Percentiles rank a stretch among this genome's conserved stretches.
Evolutionary conservation across 495 filamentous ascomycete species (phyloP).

Genomic region (Alectoria sarmentosa): DNA sequence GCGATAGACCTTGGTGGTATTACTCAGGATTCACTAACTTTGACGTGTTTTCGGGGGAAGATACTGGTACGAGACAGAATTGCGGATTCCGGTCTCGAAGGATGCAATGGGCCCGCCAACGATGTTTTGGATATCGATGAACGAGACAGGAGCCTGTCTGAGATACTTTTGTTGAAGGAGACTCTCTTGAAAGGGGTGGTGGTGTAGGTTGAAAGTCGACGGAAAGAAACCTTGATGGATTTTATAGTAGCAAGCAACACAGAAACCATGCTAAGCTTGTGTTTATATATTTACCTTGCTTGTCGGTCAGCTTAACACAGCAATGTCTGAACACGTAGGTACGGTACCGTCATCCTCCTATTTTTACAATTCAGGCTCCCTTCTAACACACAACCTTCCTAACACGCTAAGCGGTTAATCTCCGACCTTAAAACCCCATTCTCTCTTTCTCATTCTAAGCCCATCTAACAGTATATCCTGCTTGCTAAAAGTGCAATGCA

Average conservation of each 20-base stretch:
- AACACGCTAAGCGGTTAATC: neutral
- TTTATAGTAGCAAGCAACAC: neutral
- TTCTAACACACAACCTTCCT: neutral
- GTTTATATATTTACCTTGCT: neutral
- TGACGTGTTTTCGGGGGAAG: neutral
- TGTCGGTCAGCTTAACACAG: neutral
- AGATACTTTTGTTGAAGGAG: too few relatives aligned
- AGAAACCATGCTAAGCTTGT: neutral
- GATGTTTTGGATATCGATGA: neutral
- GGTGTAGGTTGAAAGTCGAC: neutral
- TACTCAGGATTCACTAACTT: neutral
- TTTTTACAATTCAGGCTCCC: neutral
- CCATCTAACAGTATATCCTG: neutral
- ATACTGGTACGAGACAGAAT: neutral
- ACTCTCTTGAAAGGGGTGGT: neutral
- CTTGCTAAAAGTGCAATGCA: too few relatives aligned
- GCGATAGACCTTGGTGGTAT: neutral
- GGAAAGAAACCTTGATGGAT: neutral
- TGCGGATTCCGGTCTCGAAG: neutral
- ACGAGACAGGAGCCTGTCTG: neutral
- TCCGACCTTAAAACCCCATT: neutral
- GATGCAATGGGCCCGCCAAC: neutral
- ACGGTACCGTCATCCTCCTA: neutral
- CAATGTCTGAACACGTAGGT: neutral
- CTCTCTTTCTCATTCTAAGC: neutral